Evolutionary conservation across 1,139 yeast species (phyloP), one percentile per base, ranked within the genome.

Genomic region (Sugiyamaella xylanicola): DNA sequence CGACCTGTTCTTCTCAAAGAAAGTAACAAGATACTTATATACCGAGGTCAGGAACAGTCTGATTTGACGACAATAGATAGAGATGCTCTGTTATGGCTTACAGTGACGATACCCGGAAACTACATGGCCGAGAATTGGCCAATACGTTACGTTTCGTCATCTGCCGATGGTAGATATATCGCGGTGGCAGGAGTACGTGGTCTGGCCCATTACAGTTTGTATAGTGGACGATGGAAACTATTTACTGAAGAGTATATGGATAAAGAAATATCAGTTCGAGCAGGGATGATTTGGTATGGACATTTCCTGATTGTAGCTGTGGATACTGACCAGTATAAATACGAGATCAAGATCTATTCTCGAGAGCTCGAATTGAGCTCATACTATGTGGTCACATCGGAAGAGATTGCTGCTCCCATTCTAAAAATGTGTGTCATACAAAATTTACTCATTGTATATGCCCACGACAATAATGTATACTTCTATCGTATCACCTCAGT

Each of bases 121-220:
- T 76, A 75, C 52, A 63, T 72, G 35, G 70, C 76, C 3, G 73
- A 69, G 41, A 72, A 73, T 59, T 75, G 77, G 76, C 79, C 79
- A 2, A 63, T 76, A 1, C 63, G 68, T 13, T 68, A 68, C 43
- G 72, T 72, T 1, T 64, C 74, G 20, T 60, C 72, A 15, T 73
- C 77, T 8, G 61, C 68, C 4, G 77, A 75, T 49, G 79, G 78
- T n/a, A 59, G 74, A 41, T 74, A 70, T 54, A 65, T 75, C 8
- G 80, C 79, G 0, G 66, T 76, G 9, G 75, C 79, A 0, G 80
- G 80, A 1, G 61, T 67, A 1, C 62, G 71, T 7, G 80, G 80
- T 1, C 63, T 76, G 25, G 72, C 76, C 25, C 75, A 74, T 56
- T 75, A 73, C 57, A 68, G 74, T 37, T 57, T 72, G 8, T 66